phyloP scores from a whole-genome alignment of 768 basidiomycete species.

The Macrolepiota dolichaula region DNA sequence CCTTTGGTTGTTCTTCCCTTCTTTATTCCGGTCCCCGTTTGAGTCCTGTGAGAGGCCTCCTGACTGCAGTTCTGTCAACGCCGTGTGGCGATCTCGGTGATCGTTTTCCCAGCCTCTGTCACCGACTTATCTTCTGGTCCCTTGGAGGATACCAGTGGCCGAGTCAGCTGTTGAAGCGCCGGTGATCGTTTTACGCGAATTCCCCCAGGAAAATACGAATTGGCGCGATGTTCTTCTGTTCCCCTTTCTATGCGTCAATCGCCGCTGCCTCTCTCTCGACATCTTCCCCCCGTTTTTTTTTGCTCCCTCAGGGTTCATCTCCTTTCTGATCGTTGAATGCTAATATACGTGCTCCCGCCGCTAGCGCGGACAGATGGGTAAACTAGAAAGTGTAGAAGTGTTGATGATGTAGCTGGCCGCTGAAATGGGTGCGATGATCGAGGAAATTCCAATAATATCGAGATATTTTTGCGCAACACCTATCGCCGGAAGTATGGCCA shows the following conservation, averaged over 20 bases:
- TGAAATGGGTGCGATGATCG: not conserved
- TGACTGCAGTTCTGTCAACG: no score
- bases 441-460: not conserved
- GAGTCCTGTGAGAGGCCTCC: no score
- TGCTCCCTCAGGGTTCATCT: not conserved
- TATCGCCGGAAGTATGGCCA: not conserved
- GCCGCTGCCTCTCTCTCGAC: not conserved
- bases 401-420: conserved; percentile 35
- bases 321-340: conserved; percentile 11
- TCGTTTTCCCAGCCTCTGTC: no score
- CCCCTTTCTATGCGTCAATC: not conserved
- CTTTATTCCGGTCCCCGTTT: no score
- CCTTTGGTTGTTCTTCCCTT: no score
- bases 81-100: no score
- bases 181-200: not conserved
- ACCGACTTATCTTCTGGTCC: no score
- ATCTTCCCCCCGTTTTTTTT: not conserved
- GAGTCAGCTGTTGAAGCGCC: no score
- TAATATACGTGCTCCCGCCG: conserved; percentile 10
- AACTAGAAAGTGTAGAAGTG: conserved; percentile 39
- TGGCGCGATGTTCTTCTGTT: not conserved
- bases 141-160: no score
- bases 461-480: not conserved
- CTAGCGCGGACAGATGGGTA: conserved; percentile 35
- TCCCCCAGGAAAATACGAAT: not conserved